Evolutionary conservation across 1,284 basidiomycete genomes (phyloP).

Genomic region (Cutaneotrichosporon dermatis): DNA sequence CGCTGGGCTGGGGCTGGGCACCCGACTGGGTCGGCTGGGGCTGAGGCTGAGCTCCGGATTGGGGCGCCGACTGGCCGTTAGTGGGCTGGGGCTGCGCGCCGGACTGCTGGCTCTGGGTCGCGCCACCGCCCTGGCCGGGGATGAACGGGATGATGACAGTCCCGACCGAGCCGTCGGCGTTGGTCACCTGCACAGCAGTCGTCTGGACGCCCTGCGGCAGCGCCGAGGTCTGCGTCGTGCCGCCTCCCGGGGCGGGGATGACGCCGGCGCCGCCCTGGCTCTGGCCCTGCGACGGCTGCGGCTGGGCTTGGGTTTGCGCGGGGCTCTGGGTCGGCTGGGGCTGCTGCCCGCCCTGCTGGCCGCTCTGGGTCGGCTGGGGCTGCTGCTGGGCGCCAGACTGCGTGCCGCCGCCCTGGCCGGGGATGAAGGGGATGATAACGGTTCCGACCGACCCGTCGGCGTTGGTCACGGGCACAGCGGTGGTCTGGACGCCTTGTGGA

Average conservation of each 20-base stretch:
- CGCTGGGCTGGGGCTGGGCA: no score
- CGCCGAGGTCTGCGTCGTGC: not conserved
- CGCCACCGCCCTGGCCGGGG: not conserved
- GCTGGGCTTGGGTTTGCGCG: no score
- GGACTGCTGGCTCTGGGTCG: not conserved
- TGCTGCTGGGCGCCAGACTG: no score
- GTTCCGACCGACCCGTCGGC: not conserved
- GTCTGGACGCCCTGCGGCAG: not conserved
- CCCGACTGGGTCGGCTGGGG: no score
- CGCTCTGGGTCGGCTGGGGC: no score
- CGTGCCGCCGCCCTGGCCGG: not conserved
- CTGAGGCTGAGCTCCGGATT: no score
- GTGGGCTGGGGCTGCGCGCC: no score
- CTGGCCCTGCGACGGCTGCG: no score
- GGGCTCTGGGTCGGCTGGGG: no score
- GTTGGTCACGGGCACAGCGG: not conserved
- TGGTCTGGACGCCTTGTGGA: not conserved
- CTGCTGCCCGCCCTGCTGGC: no score
- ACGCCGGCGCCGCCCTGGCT: no score
- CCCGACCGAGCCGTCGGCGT: not conserved
- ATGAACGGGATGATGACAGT: not conserved
- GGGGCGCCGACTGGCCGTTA: no score
- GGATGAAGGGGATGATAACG: not conserved
- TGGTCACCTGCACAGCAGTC: not conserved
- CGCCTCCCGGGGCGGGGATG: not conserved